These are phyloP conservation scores for Umbelopsis ramanniana DNA, from an alignment of 192 early-diverging fungal species.

Conservation along the genomic window DNA sequence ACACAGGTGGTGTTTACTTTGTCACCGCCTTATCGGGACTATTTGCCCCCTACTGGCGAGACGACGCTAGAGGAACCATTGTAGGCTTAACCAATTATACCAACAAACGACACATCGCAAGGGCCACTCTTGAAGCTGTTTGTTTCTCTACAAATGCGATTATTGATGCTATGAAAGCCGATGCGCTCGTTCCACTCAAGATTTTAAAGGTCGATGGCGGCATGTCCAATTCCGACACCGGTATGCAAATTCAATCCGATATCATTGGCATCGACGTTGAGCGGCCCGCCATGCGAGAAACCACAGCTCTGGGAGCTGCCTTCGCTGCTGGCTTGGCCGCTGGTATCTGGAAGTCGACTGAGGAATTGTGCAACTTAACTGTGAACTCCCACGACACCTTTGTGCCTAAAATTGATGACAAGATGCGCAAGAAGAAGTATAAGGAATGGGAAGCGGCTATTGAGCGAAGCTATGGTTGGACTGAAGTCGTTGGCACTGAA, in stretches of 20 bases:
- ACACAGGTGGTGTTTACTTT: constrained; percentile 93
- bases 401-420: constrained; percentile 22
- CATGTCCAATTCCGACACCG: constrained; percentile 85
- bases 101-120: constrained; percentile 82
- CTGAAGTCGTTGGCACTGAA: neutral
- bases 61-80: constrained; percentile 88
- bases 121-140: constrained; percentile 89
- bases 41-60: constrained; percentile 96
- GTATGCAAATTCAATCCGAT: constrained; percentile 95
- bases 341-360: constrained; percentile 31
- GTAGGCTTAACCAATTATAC: constrained; percentile 91
- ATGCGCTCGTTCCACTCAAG: constrained; percentile 69
- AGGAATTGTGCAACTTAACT: constrained; percentile 25
- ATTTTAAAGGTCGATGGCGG: constrained; percentile 90
- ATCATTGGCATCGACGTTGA: constrained; percentile 71
- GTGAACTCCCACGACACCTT: constrained; percentile 28
- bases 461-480: constrained; percentile 39
- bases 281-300: constrained; percentile 90
- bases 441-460: constrained; percentile 36
- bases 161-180: constrained; percentile 88
- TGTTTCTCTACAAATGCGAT: constrained; percentile 91
- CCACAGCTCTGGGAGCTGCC: constrained; percentile 94
- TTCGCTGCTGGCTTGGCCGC: constrained; percentile 51
- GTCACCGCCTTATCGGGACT: constrained; percentile 94
- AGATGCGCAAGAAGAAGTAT: constrained; percentile 28